Conservation (phyloP, 1,139 yeast species). For the Suhomyces bribrorum region DNA sequence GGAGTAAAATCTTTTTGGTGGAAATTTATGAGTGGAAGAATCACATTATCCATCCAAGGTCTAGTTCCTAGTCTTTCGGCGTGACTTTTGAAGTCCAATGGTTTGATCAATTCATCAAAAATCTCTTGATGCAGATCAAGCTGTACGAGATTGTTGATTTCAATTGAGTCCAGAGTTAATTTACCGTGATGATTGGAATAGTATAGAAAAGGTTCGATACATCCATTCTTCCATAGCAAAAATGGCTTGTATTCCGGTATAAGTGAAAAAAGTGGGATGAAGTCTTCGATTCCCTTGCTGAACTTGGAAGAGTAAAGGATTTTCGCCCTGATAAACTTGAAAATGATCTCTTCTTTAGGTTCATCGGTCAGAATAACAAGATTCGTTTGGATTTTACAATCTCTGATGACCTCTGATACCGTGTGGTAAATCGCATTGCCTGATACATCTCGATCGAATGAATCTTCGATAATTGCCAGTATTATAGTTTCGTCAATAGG, state of each 20-base stretch:
- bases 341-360: constrained; percentile 10
- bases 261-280: constrained; percentile 20
- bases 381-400: neutral
- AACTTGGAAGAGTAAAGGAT: constrained; percentile 24
- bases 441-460: neutral
- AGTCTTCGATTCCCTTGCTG: constrained; percentile 18
- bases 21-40: constrained; percentile 31
- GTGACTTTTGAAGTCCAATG: constrained; percentile 17
- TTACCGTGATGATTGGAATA: constrained; percentile 32
- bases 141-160: constrained; percentile 1
- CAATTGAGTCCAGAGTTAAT: neutral
- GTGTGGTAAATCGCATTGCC: constrained; percentile 4
- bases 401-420: constrained; percentile 3
- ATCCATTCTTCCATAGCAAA: constrained; percentile 30
- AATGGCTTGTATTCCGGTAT: constrained; percentile 22
- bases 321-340: constrained; percentile 29
- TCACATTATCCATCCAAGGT: constrained; percentile 32
- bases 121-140: constrained; percentile 11
- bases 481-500: neutral
- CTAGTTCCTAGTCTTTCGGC: constrained; percentile 18
- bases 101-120: constrained; percentile 27
- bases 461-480: neutral
- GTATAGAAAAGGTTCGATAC: constrained; percentile 32
- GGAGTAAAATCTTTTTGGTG: constrained; percentile 25
- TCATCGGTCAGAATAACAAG: neutral